Evolutionary conservation across 306 rosid species (phyloP).

Genomic region (Quercus variabilis): DNA sequence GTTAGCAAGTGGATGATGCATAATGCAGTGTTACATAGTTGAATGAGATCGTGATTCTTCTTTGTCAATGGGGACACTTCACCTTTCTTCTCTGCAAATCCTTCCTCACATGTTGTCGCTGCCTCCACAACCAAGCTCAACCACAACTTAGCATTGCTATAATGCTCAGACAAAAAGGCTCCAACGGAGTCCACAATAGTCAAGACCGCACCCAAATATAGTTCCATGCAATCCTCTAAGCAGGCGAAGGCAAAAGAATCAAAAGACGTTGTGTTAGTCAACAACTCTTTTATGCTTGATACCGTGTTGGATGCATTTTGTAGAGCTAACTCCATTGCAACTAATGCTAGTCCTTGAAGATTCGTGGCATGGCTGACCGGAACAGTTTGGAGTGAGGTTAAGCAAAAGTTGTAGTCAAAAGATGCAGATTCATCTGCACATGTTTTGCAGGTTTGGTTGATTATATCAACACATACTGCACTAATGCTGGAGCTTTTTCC

Average conservation of each 20-base stretch:
- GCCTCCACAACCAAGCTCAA: conserved; percentile 59
- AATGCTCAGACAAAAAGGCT: conserved; percentile 40
- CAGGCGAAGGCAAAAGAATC: conserved; percentile 21
- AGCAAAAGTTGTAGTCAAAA: conserved; percentile 26
- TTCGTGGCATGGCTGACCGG: conserved; percentile 42
- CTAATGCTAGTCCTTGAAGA: conserved; percentile 48
- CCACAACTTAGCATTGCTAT: conserved; percentile 23
- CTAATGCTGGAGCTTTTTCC: conserved; percentile 2
- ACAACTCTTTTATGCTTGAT: conserved; percentile 29
- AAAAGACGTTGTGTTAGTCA: neutral
- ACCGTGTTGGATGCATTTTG: conserved; percentile 36
- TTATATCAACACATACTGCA: conserved; percentile 22
- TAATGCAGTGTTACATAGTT: conserved; percentile 54
- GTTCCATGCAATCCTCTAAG: conserved; percentile 53
- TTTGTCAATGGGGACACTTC: conserved; percentile 48
- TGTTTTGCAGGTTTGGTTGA: conserved; percentile 42
- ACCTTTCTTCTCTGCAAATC: conserved; percentile 47
- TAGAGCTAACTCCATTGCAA: conserved; percentile 60
- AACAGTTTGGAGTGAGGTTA: conserved; percentile 34
- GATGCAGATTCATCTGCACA: conserved; percentile 39
- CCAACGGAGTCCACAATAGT: conserved; percentile 31
- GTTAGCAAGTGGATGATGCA: conserved; percentile 41
- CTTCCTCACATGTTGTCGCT: conserved; percentile 50
- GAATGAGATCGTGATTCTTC: conserved; percentile 50
- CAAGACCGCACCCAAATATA: conserved; percentile 45